Percentiles rank a stretch among this genome's conserved stretches.
These are phyloP conservation scores for Ustilago tritici DNA, from an alignment of 1,284 basidiomycete genomes.

Conservation along the genomic window DNA sequence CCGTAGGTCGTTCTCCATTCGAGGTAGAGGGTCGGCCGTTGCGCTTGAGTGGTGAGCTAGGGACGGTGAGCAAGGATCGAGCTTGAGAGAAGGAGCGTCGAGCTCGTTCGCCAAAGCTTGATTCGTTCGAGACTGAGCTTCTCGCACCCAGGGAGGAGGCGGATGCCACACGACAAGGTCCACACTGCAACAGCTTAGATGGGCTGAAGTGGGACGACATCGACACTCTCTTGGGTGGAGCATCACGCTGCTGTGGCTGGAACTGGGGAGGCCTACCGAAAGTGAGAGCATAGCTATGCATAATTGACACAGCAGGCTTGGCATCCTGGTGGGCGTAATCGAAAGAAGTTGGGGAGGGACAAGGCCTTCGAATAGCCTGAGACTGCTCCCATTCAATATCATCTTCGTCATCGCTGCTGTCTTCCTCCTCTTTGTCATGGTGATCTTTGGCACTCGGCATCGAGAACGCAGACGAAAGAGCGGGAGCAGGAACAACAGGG, in stretches of 20 bases:
- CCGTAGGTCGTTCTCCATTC: slow-evolving; percentile 3
- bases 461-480: slow-evolving; percentile 12
- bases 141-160: slow-evolving; percentile 10
- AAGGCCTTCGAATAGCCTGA: background rate
- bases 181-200: slow-evolving; percentile 9
- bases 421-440: background rate
- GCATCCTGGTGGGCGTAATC: background rate
- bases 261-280: background rate
- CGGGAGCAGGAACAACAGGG: background rate
- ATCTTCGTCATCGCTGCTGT: slow-evolving; percentile 15
- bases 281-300: background rate
- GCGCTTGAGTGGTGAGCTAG: slow-evolving; percentile 7
- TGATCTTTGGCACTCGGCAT: background rate
- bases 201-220: background rate
- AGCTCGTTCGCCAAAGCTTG: slow-evolving; percentile 23
- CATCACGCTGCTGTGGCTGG: background rate
- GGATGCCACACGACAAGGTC: slow-evolving; percentile 20
- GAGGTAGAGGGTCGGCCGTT: slow-evolving; percentile 8
- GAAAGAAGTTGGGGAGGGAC: slow-evolving; percentile 5
- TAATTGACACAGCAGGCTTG: background rate
- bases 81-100: slow-evolving; percentile 24
- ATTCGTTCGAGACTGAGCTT: slow-evolving; percentile 2
- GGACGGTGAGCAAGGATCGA: slow-evolving; percentile 5
- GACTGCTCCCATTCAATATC: slow-evolving; percentile 30
- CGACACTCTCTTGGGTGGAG: slow-evolving; percentile 2